Base-by-base conservation (phyloP, 225 moss, liverwort and hornwort genomes). In the Pleurozium schreberi region DNA sequence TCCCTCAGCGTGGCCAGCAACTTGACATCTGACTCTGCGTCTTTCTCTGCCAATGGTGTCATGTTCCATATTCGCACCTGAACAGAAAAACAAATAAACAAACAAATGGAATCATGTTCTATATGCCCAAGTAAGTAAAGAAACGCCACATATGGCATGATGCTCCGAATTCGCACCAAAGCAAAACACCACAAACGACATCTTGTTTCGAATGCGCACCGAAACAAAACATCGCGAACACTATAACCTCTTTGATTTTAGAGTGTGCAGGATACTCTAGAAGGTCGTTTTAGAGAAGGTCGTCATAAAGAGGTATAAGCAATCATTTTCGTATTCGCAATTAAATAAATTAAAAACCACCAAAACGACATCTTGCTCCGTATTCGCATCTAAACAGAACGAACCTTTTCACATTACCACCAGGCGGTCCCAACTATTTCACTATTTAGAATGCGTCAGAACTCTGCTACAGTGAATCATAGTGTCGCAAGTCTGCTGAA, bases 41-140 rank as follows among this genome's bases (percentile, higher is more conserved):
- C 94, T 75, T 92, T 93, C 86, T 90, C 95, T 74, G 92, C 94
- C 86, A 99, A 92, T 40, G 95, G 93, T 63, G 69, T 94, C 96
- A 97, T 96, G 82, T 96, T 99, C 98, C 98, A 99, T 91, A 99
- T 97, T 71, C 98, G 96, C 62, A 99, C 98, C 94, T 94, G 33
- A 7, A 88, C 58, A 80, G 42, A 67, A 10, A 81, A 81, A 58
- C 75, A 62, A 50, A 58, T 68, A 62, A 50, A 10, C 58, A 60
- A 59, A 18, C 18, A 58, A 28, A 90, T 57, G 92, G 88, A 76
- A 87, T 93, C 95, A 97, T 94, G 81, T 93, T 97, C 97, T 95
- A 93, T 86, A 96, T 95, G 73, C 92, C 94, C 52, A 97, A 53
- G 67, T 28, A 27, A 27, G 8, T 30, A 68, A n/a, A 63, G 67